These are phyloP conservation scores for Didymella arachidicola DNA, from an alignment of 2,329 filamentous ascomycete species.

Conservation along the genomic window DNA sequence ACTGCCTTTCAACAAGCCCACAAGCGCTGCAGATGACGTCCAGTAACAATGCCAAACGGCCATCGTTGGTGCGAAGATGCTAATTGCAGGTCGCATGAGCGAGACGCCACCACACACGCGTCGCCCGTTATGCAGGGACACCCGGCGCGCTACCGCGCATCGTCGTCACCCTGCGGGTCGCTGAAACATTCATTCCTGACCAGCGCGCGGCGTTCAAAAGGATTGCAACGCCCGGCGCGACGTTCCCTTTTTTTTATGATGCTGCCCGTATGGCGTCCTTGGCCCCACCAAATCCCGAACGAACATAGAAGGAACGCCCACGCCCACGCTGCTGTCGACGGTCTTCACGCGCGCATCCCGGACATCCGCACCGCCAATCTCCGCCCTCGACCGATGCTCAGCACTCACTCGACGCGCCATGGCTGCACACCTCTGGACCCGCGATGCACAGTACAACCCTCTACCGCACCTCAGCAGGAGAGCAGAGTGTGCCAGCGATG, in stretches of 20 bases:
- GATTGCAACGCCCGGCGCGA: constrained; percentile 13
- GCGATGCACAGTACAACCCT: not conserved
- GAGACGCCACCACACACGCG: constrained; percentile 17
- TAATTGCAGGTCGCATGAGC: constrained; percentile 17
- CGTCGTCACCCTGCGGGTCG: constrained; percentile 23
- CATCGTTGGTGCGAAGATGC: constrained; percentile 1
- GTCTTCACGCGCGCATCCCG: constrained; percentile 6
- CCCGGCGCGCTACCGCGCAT: constrained; percentile 17
- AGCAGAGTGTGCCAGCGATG: constrained; percentile 26
- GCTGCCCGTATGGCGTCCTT: constrained; percentile 16
- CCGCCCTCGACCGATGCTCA: constrained; percentile 17
- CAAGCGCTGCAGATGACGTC: constrained; percentile 1
- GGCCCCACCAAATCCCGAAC: not conserved
- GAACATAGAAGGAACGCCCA: constrained; percentile 14
- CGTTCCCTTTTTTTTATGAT: constrained; percentile 1
- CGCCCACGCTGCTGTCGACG: constrained; percentile 1
- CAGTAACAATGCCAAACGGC: constrained; percentile 1
- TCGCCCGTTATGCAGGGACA: constrained; percentile 20
- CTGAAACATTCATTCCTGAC: constrained; percentile 25
- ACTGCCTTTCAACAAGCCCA: constrained; percentile 5
- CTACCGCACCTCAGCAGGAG: constrained; percentile 10
- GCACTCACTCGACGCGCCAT: constrained; percentile 10
- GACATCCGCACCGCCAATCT: constrained; percentile 14
- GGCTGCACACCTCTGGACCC: constrained; percentile 14
- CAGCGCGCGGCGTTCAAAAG: constrained; percentile 19